These are phyloP conservation scores for Ascochyta rabiei DNA, from an alignment of 2,329 filamentous ascomycete species.

Conservation along the genomic window DNA sequence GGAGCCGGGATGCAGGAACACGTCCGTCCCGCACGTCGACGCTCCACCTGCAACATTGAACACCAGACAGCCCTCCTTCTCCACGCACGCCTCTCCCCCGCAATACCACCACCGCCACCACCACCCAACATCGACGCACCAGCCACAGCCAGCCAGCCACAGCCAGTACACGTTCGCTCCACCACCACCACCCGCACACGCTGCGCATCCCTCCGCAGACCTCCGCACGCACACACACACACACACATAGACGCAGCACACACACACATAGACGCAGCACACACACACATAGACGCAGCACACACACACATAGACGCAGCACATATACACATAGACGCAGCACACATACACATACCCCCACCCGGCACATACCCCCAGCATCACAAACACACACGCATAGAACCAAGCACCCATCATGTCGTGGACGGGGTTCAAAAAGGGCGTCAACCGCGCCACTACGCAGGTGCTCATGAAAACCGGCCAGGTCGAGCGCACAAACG, in stretches of 20 bases:
- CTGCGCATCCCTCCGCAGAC: too few relatives aligned
- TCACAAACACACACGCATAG: background rate
- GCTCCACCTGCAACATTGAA: background rate
- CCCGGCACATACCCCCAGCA: background rate
- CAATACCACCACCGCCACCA: background rate
- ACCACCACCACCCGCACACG: too few relatives aligned
- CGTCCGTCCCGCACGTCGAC: background rate
- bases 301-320: background rate
- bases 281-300: background rate
- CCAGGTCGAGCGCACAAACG: conserved; percentile 97
- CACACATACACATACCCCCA: too few relatives aligned
- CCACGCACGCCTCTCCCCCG: too few relatives aligned
- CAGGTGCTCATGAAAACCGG: conserved; percentile 99
- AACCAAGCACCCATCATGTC: conserved; percentile 43
- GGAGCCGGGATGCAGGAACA: background rate
- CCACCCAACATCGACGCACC: background rate
- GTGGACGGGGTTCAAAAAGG: conserved; percentile 87
- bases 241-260: too few relatives aligned
- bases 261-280: too few relatives aligned
- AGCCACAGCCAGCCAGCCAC: background rate
- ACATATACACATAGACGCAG: too few relatives aligned
- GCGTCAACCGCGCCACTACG: conserved; percentile 97
- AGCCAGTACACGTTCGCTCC: too few relatives aligned
- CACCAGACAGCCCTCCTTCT: too few relatives aligned
- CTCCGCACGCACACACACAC: too few relatives aligned